Percentiles rank a stretch among this genome's conserved stretches.
Evolutionary conservation across 352 stramenopile genomes (phyloP).

Genomic region (Pythium graminicola): DNA sequence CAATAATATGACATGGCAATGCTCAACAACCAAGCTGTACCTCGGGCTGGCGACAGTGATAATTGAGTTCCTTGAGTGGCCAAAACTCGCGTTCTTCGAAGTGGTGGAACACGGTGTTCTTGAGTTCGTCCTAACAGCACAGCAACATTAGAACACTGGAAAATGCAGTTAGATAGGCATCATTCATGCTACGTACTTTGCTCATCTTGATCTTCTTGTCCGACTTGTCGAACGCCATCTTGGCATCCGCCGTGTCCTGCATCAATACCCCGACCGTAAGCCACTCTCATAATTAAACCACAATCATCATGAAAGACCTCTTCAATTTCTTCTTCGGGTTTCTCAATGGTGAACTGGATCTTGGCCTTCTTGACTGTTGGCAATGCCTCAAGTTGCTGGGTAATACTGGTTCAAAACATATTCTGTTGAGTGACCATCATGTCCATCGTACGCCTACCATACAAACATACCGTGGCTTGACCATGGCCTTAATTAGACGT

Average conservation of each 20-base stretch:
- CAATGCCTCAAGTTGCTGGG: conserved; percentile 64
- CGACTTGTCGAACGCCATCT: conserved; percentile 47
- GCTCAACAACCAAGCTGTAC: conserved; percentile 28
- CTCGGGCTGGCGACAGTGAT: conserved; percentile 83
- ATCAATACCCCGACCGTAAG: conserved; percentile 1
- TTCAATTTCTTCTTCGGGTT: conserved; percentile 53
- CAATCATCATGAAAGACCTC: conserved; percentile 32
- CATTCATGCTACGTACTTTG: conserved; percentile 44
- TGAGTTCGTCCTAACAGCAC: conserved; percentile 69
- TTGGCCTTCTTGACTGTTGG: conserved; percentile 73
- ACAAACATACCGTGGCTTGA: conserved; percentile 40
- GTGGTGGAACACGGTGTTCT: conserved; percentile 83
- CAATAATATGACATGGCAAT: too few relatives aligned
- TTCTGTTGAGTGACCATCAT: background rate
- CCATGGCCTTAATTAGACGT: conserved; percentile 82
- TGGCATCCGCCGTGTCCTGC: conserved; percentile 22
- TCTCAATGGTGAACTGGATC: conserved; percentile 82
- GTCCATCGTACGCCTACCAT: background rate
- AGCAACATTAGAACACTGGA: too few relatives aligned
- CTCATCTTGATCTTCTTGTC: conserved; percentile 90
- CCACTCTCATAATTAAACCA: conserved; percentile 5
- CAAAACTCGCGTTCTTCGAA: conserved; percentile 85
- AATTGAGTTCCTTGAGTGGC: conserved; percentile 86
- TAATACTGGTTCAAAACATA: conserved; percentile 36
- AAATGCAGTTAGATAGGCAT: too few relatives aligned